Percentiles rank a stretch among this genome's conserved stretches.
These are phyloP conservation scores for Dentipellis fragilis DNA, from an alignment of 768 basidiomycete genomes.

Conservation along the genomic window DNA sequence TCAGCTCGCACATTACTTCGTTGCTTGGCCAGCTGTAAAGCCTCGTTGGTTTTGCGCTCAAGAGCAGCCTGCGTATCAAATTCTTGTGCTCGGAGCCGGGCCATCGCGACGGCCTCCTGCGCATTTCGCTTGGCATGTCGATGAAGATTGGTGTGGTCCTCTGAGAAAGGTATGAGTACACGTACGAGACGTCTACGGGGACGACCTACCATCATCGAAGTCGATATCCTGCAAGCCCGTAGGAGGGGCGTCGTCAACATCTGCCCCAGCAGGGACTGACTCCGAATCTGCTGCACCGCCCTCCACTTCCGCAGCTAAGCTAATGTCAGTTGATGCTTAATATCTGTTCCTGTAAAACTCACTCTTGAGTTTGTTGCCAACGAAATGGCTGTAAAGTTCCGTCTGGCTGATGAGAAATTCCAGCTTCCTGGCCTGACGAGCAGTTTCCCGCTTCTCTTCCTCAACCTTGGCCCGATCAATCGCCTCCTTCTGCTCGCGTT, in stretches of 20 bases:
- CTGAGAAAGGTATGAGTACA: constrained; percentile 28
- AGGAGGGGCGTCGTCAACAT: constrained; percentile 45
- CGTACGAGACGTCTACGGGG: not conserved
- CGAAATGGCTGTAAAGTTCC: constrained; percentile 97
- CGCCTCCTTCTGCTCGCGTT: constrained; percentile 92
- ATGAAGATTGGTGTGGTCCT: constrained; percentile 80
- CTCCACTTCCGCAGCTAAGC: constrained; percentile 68
- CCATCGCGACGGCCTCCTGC: constrained; percentile 75
- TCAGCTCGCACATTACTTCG: constrained; percentile 35
- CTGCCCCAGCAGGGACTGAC: constrained; percentile 44
- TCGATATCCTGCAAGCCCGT: constrained; percentile 61
- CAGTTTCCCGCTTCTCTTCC: constrained; percentile 89
- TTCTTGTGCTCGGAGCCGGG: constrained; percentile 67
- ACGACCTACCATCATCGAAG: constrained; percentile 75
- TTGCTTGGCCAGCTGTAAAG: constrained; percentile 54
- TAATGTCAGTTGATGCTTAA: constrained; percentile 3
- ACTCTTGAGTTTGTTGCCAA: constrained; percentile 94
- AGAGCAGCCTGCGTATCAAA: constrained; percentile 81
- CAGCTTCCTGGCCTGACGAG: constrained; percentile 88
- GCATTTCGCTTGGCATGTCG: constrained; percentile 83
- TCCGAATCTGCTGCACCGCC: constrained; percentile 35
- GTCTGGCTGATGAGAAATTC: constrained; percentile 99
- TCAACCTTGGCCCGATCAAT: constrained; percentile 79
- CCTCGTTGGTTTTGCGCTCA: constrained; percentile 75
- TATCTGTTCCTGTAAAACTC: constrained; percentile 18